Evolutionary conservation across 805 yeast species (phyloP).

Genomic region (Hanseniaspora occidentalis): DNA sequence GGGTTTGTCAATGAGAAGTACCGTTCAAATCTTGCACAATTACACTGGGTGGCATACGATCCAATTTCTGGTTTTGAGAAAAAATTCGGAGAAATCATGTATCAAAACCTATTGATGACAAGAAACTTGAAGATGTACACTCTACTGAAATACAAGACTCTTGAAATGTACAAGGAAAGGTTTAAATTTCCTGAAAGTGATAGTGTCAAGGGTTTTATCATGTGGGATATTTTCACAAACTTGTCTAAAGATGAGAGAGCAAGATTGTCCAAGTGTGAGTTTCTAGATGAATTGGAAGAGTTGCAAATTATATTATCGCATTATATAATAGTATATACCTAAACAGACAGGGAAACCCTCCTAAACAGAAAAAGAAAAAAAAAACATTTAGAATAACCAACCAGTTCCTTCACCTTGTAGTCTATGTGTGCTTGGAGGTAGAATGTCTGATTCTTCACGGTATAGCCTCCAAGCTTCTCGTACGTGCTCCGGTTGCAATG

Average conservation of each 20-base stretch:
- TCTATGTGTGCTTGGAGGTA: slow-evolving; percentile 56
- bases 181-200: slow-evolving; percentile 7
- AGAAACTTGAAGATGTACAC: slow-evolving; percentile 35
- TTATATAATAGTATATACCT: slow-evolving; percentile 31
- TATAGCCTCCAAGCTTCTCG: slow-evolving; percentile 82
- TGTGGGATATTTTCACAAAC: slow-evolving; percentile 29
- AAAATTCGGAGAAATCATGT: slow-evolving; percentile 42
- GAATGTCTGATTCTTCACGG: slow-evolving; percentile 50
- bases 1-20: slow-evolving; percentile 20
- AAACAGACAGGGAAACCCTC: slow-evolving; percentile 12
- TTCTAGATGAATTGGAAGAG: slow-evolving; percentile 51
- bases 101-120: slow-evolving; percentile 33
- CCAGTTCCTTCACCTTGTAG: slow-evolving; percentile 64
- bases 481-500: slow-evolving; percentile 72
- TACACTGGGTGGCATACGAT: slow-evolving; percentile 34
- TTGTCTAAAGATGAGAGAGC: slow-evolving; percentile 24
- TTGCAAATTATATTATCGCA: slow-evolving; percentile 38
- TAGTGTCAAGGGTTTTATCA: slow-evolving; percentile 9
- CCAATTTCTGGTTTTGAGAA: slow-evolving; percentile 43
- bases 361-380: slow-evolving; percentile 10
- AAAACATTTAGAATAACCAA: slow-evolving; percentile 37
- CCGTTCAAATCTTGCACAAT: slow-evolving; percentile 7
- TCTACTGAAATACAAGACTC: slow-evolving; percentile 27
- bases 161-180: slow-evolving; percentile 18
- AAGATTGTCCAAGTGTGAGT: slow-evolving; percentile 35